Base-by-base conservation (phyloP, 2,329 filamentous ascomycete genomes). In the Arthrobotrys iridis region DNA sequence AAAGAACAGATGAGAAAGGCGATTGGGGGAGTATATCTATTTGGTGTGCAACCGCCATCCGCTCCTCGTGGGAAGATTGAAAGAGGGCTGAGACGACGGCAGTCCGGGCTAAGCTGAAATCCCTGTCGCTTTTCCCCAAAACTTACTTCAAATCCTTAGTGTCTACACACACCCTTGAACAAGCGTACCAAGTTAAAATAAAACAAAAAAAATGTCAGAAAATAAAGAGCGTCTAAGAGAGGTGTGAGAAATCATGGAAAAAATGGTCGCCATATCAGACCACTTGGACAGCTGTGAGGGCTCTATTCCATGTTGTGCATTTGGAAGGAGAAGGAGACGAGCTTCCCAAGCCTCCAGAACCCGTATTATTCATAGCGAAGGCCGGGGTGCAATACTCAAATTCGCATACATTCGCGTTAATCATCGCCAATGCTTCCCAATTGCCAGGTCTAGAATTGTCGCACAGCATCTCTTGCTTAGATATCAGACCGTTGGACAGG, bases 241-340 rank as follows among this genome's bases (percentile, higher is more conserved):
- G 33, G 13, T 40, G 63, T 37, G 13, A 20, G 50, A 22, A 35
- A 50, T 48, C 50, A 37, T 15, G 28, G 15, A 22, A 50, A 18
- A 58, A 66, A 62, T 60, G 40, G 68, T 66, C 28, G 13, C 33
- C 30, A 59, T 35, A 75, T 75, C 71, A 75, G 63, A 64, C 71
- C 71, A 75, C 71, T 40, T 33, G 18, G 26, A n/a, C 62, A 63
- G 30, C 50, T 30, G 18, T 13, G 28, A 7, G 22, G 28, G 35
- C 28, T 15, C 26, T 58, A n/a, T 20, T 28, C 41, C 22, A 10
- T 30, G 24, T 20, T 37, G 15, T 48, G 20, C 67, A 72, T 72
- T 72, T 72, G 67, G 67, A 72, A 71, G 58, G 15, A 41, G 10
- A 62, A 22, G 10, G 43, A 46, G 7, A n/a, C 28, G n/a, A 35